phyloP scores from a whole-genome alignment of 2,329 filamentous ascomycete genomes.

The Aureobasidium sp. region DNA sequence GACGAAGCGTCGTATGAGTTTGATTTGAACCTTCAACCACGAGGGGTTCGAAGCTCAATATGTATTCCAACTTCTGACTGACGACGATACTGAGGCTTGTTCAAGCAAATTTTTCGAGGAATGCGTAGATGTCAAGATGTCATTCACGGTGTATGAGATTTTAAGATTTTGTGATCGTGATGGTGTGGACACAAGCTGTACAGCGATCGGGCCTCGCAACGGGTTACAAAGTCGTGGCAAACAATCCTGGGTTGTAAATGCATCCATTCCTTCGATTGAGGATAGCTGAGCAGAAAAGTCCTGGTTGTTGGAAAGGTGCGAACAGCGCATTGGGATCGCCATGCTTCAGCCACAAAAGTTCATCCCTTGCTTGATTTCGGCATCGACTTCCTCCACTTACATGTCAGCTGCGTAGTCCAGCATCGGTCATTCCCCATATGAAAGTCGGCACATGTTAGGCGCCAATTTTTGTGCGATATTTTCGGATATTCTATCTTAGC shows the following conservation, averaged over 20 bases:
- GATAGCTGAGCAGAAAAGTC: neutral
- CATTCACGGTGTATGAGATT: neutral
- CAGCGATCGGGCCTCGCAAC: constrained; percentile 2
- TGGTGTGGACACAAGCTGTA: neutral
- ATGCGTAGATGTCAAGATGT: neutral
- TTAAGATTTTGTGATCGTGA: neutral
- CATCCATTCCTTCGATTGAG: constrained; percentile 11
- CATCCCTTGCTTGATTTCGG: neutral
- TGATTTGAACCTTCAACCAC: neutral
- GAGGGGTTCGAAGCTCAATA: constrained; percentile 5
- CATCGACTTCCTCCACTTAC: neutral
- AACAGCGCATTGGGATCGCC: constrained; percentile 10
- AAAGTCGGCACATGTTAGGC: neutral
- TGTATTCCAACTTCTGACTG: constrained; percentile 3
- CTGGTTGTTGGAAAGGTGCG: neutral
- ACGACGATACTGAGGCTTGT: neutral
- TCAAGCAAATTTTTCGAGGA: constrained; percentile 6
- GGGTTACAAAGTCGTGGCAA: constrained; percentile 10
- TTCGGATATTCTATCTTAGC: neutral
- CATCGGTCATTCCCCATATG: neutral
- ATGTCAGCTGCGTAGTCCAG: neutral
- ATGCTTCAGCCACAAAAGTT: neutral
- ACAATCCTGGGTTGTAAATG: constrained; percentile 3
- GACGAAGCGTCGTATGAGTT: constrained; percentile 1
- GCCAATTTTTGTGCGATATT: neutral